Conservation (phyloP, 805 yeast species). For the Komagataella kurtzmanii region DNA sequence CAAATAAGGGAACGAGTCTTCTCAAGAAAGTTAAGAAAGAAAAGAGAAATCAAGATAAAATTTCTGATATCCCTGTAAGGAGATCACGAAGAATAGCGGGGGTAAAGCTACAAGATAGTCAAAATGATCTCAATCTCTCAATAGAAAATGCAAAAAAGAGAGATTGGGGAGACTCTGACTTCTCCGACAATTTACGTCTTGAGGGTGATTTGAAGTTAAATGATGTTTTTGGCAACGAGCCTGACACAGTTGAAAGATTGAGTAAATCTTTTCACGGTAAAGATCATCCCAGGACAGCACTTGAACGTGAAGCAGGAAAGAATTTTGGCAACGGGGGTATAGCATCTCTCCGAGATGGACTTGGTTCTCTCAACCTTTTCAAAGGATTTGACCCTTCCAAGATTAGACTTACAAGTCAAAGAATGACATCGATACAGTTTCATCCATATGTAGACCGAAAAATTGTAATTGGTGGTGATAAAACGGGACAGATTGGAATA, state of each 20-base stretch:
- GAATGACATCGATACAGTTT: constrained; percentile 62
- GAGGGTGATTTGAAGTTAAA: constrained; percentile 51
- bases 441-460: constrained; percentile 61
- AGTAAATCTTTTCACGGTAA: constrained; percentile 45
- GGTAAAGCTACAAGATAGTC: constrained; percentile 39
- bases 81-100: constrained; percentile 76
- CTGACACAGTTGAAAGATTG: constrained; percentile 15
- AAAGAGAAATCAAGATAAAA: constrained; percentile 13
- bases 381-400: constrained; percentile 54
- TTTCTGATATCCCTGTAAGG: constrained; percentile 40
- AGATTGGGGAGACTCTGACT: constrained; percentile 23
- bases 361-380: constrained; percentile 36
- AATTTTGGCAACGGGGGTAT: constrained; percentile 29
- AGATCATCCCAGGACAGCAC: constrained; percentile 49
- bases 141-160: constrained; percentile 22
- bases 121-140: constrained; percentile 21
- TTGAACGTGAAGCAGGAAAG: constrained; percentile 17
- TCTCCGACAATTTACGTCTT: constrained; percentile 41
- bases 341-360: constrained; percentile 34
- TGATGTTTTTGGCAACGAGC: constrained; percentile 35
- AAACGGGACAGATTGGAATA: constrained; percentile 72
- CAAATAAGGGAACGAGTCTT: constrained; percentile 4
- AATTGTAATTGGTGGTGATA: constrained; percentile 77
- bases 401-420: constrained; percentile 52
- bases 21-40: constrained; percentile 9